Evolutionary conservation across 306 rosid species (phyloP), one percentile per base, ranked within the genome.

Genomic region (Cucurbita pepo): DNA sequence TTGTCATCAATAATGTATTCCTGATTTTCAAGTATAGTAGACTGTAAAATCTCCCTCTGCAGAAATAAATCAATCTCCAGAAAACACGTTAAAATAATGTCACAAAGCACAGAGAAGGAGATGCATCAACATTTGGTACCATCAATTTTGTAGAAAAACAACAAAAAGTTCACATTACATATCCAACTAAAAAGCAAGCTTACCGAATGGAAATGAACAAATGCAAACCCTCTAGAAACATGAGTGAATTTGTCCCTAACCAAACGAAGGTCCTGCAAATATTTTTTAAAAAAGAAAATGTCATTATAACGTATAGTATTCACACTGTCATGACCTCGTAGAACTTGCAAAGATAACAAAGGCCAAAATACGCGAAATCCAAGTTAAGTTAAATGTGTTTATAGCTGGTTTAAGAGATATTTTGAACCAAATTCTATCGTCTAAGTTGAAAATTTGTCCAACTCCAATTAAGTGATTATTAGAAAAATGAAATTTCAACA

Each of bases 211-310:
- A 94, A 94, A 81, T 94, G 97, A 40, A 91, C 97, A 83, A 94
- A 94, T 16, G 98, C 97, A 83, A 94, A 94, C 44, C 98, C 98
- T 83, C 98, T 85, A 44, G 98, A 94, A 81, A 91, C 97, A 77
- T 94, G 97, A 74, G 98, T 94, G 77, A 90, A 94, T 82, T 91
- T 94, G 88, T 94, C 98, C 83, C 96, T 86, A 56, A 94, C 97
- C 79, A 94, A 91, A 30, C 98, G 98, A 77, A 94, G 95, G 76
- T 94, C 98, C 98, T 94, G 89, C 82, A 87, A 76, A 60, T 75
- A 71, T 21, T 77, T 78, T 34, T 66, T 71, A 9, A 79, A 72
- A 30, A 22, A 18, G 51, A 61, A 12, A 21, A 44, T 0, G 13
- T 16, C 5, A 48, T 36, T 30, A 16, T n/a, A 52, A 15, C 3